Evolutionary conservation across 2,329 filamentous ascomycete genomes (phyloP), one percentile per base, ranked within the genome.

Genomic region (Aspergillus sp.): DNA sequence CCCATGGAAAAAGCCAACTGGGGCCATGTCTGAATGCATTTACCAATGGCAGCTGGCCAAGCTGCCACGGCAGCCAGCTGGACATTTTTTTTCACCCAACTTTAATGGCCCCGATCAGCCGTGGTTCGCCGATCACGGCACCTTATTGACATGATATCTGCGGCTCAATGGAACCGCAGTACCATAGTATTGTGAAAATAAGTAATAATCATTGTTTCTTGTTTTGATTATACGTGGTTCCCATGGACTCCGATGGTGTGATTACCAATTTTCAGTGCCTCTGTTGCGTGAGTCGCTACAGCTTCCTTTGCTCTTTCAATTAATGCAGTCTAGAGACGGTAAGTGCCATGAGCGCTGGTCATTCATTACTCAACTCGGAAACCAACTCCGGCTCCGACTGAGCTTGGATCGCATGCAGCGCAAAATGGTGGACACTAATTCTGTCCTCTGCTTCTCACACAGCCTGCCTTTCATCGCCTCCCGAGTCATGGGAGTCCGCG

Each of bases 61-160:
- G 47, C 23, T n/a, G 44, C 39, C 39, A n/a, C 25, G 27, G 42
- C 39, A 19, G 38, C 44, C 21, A 47, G 41, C 38, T 55, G 39
- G 23, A 15, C 17, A 19, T 25, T 44, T 39, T 41, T 41, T 39
- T 30, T 27, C 54, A n/a, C 23, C 15, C 44, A 52, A 58, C 47
- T 50, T 21, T 58, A 42, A 58, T 27, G 38, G 11, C 19, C 56
- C 38, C 47, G 25, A 52, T 52, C 21, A 42, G 41, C 39, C 47
- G 48, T 52, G 49, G 56, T 52, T 58, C 56, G 56, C 47, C 56
- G 56, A 58, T 58, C 56, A 53, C 49, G 38, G 25, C 47, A 42
- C 48, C 49, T 51, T 58, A 42, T 54, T 54, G 39, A 54, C 52
- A 54, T 54, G 52, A 54, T 54, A 32, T 55, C 25, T 55, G 53